Evolutionary conservation across 768 basidiomycete species (phyloP).

Genomic region (Daedalea quercina): DNA sequence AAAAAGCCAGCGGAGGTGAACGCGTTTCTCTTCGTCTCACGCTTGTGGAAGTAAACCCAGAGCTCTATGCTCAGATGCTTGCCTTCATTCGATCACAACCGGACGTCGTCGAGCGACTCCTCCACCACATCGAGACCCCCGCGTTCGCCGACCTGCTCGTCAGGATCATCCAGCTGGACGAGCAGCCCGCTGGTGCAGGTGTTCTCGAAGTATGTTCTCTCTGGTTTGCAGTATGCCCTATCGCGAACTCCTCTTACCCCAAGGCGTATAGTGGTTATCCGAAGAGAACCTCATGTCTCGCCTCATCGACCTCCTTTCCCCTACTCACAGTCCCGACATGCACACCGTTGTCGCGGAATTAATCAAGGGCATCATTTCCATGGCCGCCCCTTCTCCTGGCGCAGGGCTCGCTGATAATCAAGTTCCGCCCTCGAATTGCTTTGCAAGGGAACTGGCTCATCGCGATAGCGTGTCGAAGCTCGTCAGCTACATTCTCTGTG

Average conservation of each 20-base stretch:
- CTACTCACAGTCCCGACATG: conserved; percentile 62
- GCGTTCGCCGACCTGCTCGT: conserved; percentile 89
- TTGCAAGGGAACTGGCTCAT: conserved; percentile 83
- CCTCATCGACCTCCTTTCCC: conserved; percentile 78
- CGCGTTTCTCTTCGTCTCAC: conserved; percentile 21
- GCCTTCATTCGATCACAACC: conserved; percentile 84
- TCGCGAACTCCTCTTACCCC: conserved; percentile 25
- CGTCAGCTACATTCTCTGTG: conserved; percentile 68
- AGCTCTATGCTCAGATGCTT: conserved; percentile 63
- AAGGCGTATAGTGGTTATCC: conserved; percentile 71
- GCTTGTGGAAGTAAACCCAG: conserved; percentile 24
- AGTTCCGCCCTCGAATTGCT: conserved; percentile 73
- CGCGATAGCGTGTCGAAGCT: conserved; percentile 65
- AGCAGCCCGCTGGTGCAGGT: conserved; percentile 71
- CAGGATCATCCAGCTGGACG: conserved; percentile 85
- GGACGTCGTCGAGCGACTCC: conserved; percentile 70
- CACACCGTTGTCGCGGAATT: conserved; percentile 87
- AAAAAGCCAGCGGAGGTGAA: conserved; percentile 87
- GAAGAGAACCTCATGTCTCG: conserved; percentile 76
- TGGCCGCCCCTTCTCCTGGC: conserved; percentile 83
- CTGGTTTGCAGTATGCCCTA: conserved; percentile 23
- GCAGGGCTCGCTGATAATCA: conserved; percentile 67
- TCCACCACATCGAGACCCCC: conserved; percentile 82
- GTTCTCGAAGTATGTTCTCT: conserved; percentile 75
- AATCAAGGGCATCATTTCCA: conserved; percentile 90